Conservation (phyloP, 2,329 filamentous ascomycete species). For the Ceratocystis variospora region DNA sequence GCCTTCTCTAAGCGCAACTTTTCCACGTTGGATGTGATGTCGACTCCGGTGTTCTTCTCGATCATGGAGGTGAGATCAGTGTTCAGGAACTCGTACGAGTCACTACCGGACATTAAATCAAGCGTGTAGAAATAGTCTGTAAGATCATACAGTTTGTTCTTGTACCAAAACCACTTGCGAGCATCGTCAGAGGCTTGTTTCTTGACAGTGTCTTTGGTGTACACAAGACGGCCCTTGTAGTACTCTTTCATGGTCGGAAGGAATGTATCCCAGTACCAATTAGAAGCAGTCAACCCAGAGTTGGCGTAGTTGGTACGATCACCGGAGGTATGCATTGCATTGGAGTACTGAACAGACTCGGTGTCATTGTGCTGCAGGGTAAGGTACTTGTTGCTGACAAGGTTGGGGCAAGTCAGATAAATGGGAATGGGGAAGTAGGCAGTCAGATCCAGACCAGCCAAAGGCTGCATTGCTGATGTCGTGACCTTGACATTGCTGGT, state of each 20-base stretch:
- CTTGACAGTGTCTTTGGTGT: constrained; percentile 44
- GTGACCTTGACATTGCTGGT: constrained; percentile 51
- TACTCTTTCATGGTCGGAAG: constrained; percentile 68
- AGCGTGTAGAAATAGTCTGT: constrained; percentile 82
- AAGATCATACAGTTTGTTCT: constrained; percentile 69
- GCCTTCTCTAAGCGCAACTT: constrained; percentile 34
- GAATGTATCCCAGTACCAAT: constrained; percentile 70
- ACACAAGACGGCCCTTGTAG: constrained; percentile 78
- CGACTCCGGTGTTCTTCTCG: constrained; percentile 60
- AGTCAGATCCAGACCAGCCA: constrained; percentile 67
- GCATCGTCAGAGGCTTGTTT: constrained; percentile 51
- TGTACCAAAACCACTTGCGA: constrained; percentile 68
- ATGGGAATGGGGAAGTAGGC: constrained; percentile 77
- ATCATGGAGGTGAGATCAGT: constrained; percentile 51
- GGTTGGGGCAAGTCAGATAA: constrained; percentile 54
- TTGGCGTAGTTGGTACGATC: constrained; percentile 39
- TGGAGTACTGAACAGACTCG: constrained; percentile 30
- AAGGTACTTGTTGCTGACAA: constrained; percentile 48
- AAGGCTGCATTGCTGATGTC: constrained; percentile 54
- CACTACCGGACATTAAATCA: constrained; percentile 39
- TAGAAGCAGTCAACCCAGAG: constrained; percentile 44
- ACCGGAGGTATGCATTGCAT: constrained; percentile 60
- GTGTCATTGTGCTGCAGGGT: constrained; percentile 53
- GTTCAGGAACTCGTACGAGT: constrained; percentile 59
- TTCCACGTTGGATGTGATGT: constrained; percentile 58